These are phyloP conservation scores for Nicotiana tomentosiformis DNA, from an alignment of 257 asterid genomes.

Conservation along the genomic window DNA sequence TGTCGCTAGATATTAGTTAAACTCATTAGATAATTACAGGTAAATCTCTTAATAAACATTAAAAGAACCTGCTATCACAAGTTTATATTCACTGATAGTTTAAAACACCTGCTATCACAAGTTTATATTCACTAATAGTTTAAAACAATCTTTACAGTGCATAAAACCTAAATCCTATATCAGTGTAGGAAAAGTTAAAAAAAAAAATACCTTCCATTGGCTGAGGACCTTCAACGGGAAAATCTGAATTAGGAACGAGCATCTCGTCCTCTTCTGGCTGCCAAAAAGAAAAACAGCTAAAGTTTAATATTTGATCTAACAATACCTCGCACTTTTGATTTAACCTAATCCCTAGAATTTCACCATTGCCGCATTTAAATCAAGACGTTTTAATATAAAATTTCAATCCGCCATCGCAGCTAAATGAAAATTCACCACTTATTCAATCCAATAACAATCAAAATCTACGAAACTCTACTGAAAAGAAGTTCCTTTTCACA, in stretches of 20 bases:
- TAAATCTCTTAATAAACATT: no score
- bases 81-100: no score
- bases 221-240: slow-evolving; percentile 8
- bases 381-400: background rate
- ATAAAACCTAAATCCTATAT: background rate
- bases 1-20: no score
- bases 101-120: no score
- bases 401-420: background rate
- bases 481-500: background rate
- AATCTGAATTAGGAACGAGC: slow-evolving; percentile 9
- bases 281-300: background rate
- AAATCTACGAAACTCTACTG: background rate
- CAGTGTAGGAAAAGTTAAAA: background rate
- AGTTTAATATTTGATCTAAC: background rate
- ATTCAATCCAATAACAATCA: background rate
- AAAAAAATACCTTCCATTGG: slow-evolving; percentile 5
- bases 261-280: slow-evolving; percentile 10
- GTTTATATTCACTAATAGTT: no score
- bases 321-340: background rate
- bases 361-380: background rate
- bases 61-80: no score
- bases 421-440: background rate
- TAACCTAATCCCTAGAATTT: background rate
- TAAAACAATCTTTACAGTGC: background rate
- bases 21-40: no score